Conservation (phyloP, 352 stramenopile species). For the Phytophthora constricta region DNA sequence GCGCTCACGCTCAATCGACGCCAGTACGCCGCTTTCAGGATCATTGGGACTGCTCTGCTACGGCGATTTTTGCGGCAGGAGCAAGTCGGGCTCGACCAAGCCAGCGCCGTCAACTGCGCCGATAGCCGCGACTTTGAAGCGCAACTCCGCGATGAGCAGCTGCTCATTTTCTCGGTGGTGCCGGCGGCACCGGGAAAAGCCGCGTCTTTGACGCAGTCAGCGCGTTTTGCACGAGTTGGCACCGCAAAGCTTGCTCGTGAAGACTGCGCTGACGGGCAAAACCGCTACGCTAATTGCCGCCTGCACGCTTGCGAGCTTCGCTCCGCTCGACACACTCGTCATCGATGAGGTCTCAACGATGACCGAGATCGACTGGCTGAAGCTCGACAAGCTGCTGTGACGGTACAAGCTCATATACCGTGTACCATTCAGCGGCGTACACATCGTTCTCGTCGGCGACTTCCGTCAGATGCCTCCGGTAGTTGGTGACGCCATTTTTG, state of each 20-base stretch:
- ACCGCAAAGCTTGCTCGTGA: neutral
- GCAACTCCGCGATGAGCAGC: conserved; percentile 7
- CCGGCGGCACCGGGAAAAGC: conserved; percentile 17
- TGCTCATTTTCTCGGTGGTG: conserved; percentile 16
- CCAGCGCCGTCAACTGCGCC: neutral
- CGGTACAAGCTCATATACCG: neutral
- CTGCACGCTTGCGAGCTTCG: conserved; percentile 3
- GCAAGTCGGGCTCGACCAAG: neutral
- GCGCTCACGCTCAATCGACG: conserved; percentile 15
- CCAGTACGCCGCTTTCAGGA: conserved; percentile 9
- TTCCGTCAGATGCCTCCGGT: conserved; percentile 12
- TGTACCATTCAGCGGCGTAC: neutral
- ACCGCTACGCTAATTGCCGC: neutral
- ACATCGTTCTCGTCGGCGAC: neutral
- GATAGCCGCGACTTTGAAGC: conserved; percentile 7
- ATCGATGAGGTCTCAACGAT: neutral
- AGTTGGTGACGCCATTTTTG: neutral
- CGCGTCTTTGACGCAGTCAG: conserved; percentile 9
- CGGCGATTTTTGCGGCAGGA: conserved; percentile 7
- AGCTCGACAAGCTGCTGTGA: conserved; percentile 2
- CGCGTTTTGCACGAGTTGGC: conserved; percentile 8
- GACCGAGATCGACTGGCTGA: neutral
- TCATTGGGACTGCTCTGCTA: conserved; percentile 8
- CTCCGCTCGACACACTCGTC: neutral
- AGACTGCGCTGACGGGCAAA: neutral